phyloP scores from a whole-genome alignment of 495 filamentous ascomycete species.

The Emericellopsis terricola region DNA sequence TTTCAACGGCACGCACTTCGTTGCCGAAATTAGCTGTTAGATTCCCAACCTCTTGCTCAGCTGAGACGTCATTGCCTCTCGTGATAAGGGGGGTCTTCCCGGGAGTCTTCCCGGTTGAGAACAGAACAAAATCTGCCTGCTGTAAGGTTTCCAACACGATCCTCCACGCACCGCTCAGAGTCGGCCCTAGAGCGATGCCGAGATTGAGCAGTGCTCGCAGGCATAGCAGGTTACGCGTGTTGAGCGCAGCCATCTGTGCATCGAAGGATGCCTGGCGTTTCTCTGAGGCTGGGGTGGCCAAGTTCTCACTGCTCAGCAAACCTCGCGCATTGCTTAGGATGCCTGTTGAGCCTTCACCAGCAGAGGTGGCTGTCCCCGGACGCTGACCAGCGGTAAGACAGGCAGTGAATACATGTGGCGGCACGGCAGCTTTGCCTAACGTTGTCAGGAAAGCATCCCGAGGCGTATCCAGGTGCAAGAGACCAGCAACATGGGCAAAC shows the following conservation, averaged over 20 bases:
- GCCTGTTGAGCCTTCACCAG: conserved; percentile 27
- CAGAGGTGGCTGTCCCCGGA: conserved; percentile 19
- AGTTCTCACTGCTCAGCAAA: conserved; percentile 44
- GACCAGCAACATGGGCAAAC: conserved; percentile 83
- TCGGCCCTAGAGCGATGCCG: conserved; percentile 85
- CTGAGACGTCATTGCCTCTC: conserved; percentile 16
- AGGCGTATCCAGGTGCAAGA: conserved; percentile 67
- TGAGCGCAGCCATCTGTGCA: conserved; percentile 37
- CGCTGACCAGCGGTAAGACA: conserved; percentile 29
- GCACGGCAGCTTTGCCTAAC: conserved; percentile 79
- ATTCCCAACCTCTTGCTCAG: conserved; percentile 23
- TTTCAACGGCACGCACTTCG: conserved; percentile 76
- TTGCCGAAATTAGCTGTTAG: conserved; percentile 47
- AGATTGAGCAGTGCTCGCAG: conserved; percentile 80
- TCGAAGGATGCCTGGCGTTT: conserved; percentile 35
- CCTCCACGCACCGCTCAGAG: conserved; percentile 66
- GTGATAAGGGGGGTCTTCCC: conserved; percentile 18
- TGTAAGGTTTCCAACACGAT: conserved; percentile 84
- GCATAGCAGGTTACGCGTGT: conserved; percentile 77
- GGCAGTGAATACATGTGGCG: conserved; percentile 50
- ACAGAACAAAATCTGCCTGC: conserved; percentile 75
- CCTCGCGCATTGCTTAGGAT: conserved; percentile 45
- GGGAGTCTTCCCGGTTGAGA: conserved; percentile 31
- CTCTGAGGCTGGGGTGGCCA: conserved; percentile 30
- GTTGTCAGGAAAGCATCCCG: conserved; percentile 91